Base-by-base conservation (phyloP, 1,139 yeast species). In the Blastobotrys indianensis region DNA sequence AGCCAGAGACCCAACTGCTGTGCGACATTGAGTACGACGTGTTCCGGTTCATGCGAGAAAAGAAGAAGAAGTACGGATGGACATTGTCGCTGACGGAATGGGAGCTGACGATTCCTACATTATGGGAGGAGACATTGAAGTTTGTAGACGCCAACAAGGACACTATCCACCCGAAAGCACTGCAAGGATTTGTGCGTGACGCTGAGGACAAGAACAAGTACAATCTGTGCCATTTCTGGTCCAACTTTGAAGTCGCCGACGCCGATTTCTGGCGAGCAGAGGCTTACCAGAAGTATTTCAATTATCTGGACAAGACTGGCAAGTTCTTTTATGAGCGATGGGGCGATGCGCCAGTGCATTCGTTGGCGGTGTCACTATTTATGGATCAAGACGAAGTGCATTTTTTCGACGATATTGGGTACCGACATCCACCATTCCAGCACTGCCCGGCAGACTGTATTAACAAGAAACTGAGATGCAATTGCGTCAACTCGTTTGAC, bases 311-410 rank as follows among this genome's bases (percentile, higher is more conserved):
- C 63, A 59, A 69, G 49, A 72, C 81, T 1, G 96, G 96, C 32
- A 94, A 94, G 4, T 88, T 88, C 68, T 88, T 85, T 68, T 88
- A 88, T 65, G 96, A 88, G 64, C 74, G 96, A 61, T 88, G 97
- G 97, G 96, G 96, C 16, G 96, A 88, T 65, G 96, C 96, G 0
- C 95, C 96, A 5, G 79, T 87, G 17, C 96, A 87, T 66, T 82
- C 94, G 11, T 79, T 85, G 58, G 95, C 92, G 10, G 94, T 82
- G 12, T 72, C 87, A 3, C 68, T 85, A 51, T 79, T 85, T 65
- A 67, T 85, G 62, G 79, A 81, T 48, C 75, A 74, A 61, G 79
- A 76, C 34, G 75, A 79, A 59, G 66, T 85, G 39, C 94, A 85
- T 61, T 85, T 80, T 70, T 85, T 85, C 61, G 86, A 80, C 47